Evolutionary conservation across 2,329 filamentous ascomycete species (phyloP), one percentile per base, ranked within the genome.

Genomic region (Apiospora marii): DNA sequence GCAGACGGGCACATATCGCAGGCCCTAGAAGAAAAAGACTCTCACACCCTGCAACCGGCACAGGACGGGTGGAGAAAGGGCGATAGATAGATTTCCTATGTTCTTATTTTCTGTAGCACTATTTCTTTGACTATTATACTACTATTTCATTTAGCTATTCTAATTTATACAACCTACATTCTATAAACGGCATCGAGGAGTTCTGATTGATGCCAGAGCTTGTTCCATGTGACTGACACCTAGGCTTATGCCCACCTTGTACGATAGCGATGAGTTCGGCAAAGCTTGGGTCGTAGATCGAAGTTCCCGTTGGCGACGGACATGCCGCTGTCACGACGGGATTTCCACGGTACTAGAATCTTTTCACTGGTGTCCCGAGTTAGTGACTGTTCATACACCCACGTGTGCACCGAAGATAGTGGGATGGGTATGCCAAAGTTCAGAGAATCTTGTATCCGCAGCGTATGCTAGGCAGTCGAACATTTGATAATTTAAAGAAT

Each of bases 401-500:
- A 64, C 19, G 30, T 41, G 41, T 41, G 30, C 58, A 37, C 22
- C 27, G 22, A 64, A 14, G 58, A 64, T 37, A n/a, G 30, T 64
- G 14, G 58, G n/a, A 41, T 30, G 58, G 13, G 34, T 41, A 41
- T 64, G 58, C 58, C 58, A 41, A 64, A 64, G 34, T 64, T 64
- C 58, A 64, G 58, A 41, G 58, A 41, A 8, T 64, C 58, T 64
- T 46, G 27, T 69, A 69, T 69, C 67, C 67, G 67, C 67, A 69
- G 67, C 67, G 67, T 69, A 69, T 69, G 67, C 67, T 69, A 69
- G 67, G 67, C 44, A 69, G 67, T 69, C 67, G 67, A 69, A 69
- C 67, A 69, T 69, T 69, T 69, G 48, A 69, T 48, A 64, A 64
- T 64, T 64, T 41, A 41, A 69, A 69, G 49, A 34, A 49, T 46